Evolutionary conservation across 306 rosid species (phyloP), one percentile per base, ranked within the genome.

Genomic region (Sicyos edulis): DNA sequence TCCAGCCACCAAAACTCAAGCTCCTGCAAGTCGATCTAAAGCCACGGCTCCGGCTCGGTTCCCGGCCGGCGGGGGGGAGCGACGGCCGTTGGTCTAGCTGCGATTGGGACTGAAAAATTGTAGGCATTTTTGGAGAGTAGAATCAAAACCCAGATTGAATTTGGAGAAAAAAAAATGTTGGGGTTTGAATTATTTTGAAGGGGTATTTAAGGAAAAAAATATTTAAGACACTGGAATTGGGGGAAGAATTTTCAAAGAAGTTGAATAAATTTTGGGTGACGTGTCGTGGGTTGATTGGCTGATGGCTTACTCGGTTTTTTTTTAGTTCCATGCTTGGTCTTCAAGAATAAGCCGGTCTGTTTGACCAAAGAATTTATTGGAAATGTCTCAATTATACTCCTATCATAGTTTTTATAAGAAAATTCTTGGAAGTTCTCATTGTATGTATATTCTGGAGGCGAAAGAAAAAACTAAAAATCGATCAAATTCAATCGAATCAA

Each of bases 1-100:
- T 83, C 9, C 96, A 87, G 52, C 80, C 92, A 6, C 71, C 53
- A 65, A 65, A 65, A 65, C 71, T 65, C 13, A 65, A 19, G 32
- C 71, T 65, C 32, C 71, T 65, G 32, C 71, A 65, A 42, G 53
- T 65, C n/a, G 72, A 67, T 47, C 72, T 67, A 47, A 15, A 40
- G 45, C 9, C 45, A 40, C 45, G 2, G 71, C 29, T 6, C 12
- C 71, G 71, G 42, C 14, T 47, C 14, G 56, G 71, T 20, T 45
- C 54, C 6, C 71, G 5, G 4, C 54, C 17, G 17, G 37, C n/a
- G 16, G 4, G 54, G 54, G 65, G 10, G 37, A 24, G 65, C 17
- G 71, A 66, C 10, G 34, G 17, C 7, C 12, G 45, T 7, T 12
- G 54, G 7, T 5, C 6, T 21, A 55, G 54, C 13, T 12, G 56